Evolutionary conservation across 306 rosid species (phyloP), one percentile per base, ranked within the genome.

Genomic region (Dalbergia cochinchinensis): DNA sequence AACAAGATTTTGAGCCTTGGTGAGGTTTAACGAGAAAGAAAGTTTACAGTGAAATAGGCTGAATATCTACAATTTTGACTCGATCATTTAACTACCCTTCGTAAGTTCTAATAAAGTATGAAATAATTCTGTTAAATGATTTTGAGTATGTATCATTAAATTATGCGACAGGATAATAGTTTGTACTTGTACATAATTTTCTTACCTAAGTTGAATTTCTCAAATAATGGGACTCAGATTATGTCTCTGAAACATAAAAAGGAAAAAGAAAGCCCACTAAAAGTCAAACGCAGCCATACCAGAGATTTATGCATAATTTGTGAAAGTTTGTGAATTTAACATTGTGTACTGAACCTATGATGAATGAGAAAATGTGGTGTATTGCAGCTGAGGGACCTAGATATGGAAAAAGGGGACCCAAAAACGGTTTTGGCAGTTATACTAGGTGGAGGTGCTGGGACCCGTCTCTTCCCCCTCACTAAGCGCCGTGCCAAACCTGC

Each of bases 401-500:
- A 88, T 16, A 11, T 78, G 85, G 92, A 87, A 58, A 89, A 39
- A 81, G 65, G 83, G 74, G 88, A 95, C 83, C 68, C 99, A 39
- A 83, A 87, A 61, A 90, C 98, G 7, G 96, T 91, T 53, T 86
- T 91, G 77, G 99, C 99, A 22, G 53, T 95, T 54, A 92, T 95
- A 57, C 86, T 95, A 3, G 98, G 99, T 50, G 99, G 98, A 81
- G 98, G 98, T 85, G 98, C 98, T n/a, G 98, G 99, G 13, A 92
- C 99, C 55, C 95, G 99, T 54, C 96, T 95, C 74, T 95, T 91
- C 77, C 99, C 99, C 63, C 94, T 95, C 81, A 95, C 99, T 33
- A 95, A 87, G 84, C 87, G 94, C 13, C 94, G 98, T 4, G 99
- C 99, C 70, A 95, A 95, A 69, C 99, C 99, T 60, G 99, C 98